phyloP scores from a whole-genome alignment of 192 early-diverging fungal genomes.

The Podila horticola region DNA sequence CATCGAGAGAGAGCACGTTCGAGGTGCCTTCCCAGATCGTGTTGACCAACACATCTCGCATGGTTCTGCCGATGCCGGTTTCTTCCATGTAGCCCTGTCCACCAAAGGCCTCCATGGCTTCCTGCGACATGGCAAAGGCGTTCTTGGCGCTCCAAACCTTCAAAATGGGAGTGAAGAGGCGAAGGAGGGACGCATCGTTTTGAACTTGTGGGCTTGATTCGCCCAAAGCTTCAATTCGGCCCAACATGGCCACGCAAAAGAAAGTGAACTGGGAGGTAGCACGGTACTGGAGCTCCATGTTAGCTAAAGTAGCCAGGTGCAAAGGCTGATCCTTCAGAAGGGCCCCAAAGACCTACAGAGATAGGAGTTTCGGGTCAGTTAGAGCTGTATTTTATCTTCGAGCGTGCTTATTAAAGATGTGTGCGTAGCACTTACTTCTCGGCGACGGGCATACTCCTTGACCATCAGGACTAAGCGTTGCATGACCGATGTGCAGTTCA shows the following conservation, averaged over 20 bases:
- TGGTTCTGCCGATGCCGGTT: conserved; percentile 62
- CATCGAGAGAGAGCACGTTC: conserved; percentile 73
- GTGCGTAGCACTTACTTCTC: conserved; percentile 42
- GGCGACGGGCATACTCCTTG: conserved; percentile 70
- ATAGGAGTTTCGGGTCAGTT: too few relatives aligned
- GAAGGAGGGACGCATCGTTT: conserved; percentile 55
- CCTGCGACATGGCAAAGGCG: conserved; percentile 55
- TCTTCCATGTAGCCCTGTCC: conserved; percentile 85
- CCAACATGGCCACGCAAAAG: conserved; percentile 66
- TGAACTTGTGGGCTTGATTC: conserved; percentile 21
- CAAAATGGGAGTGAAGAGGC: conserved; percentile 74
- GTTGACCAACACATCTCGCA: conserved; percentile 75
- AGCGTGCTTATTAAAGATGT: not conserved
- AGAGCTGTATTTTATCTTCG: too few relatives aligned
- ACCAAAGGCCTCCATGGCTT: conserved; percentile 74
- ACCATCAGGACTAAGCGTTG: conserved; percentile 58
- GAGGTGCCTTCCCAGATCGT: conserved; percentile 84
- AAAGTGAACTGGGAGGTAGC: conserved; percentile 65
- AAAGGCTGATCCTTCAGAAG: conserved; percentile 65
- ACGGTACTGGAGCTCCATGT: conserved; percentile 63
- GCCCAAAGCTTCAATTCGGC: conserved; percentile 56
- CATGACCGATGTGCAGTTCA: conserved; percentile 58
- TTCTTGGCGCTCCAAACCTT: conserved; percentile 70
- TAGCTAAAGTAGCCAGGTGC: conserved; percentile 67
- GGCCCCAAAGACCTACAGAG: conserved; percentile 59